Evolutionary conservation across 2,329 filamentous ascomycete species (phyloP).

Genomic region (Endoconidiophora polonica): DNA sequence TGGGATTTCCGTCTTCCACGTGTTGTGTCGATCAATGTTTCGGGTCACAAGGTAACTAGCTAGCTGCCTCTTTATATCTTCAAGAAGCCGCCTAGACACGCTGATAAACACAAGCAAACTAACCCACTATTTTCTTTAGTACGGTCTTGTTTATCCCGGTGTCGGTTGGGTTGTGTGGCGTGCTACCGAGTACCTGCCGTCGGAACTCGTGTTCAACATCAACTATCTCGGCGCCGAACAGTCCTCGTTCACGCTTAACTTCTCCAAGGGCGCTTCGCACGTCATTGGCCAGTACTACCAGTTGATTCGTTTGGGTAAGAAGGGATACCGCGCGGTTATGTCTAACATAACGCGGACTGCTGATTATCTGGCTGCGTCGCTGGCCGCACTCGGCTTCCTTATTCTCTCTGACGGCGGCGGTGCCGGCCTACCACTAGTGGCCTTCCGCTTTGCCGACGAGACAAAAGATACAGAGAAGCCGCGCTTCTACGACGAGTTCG

Average conservation of each 20-base stretch:
- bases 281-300: constrained; percentile 97
- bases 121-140: constrained; percentile 20
- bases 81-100: background rate
- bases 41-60: constrained; percentile 57
- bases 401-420: constrained; percentile 74
- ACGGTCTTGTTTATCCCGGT: constrained; percentile 63
- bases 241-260: constrained; percentile 91
- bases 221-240: constrained; percentile 96
- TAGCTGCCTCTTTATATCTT: background rate
- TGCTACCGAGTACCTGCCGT: constrained; percentile 62
- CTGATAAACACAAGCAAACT: background rate
- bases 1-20: constrained; percentile 88
- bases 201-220: constrained; percentile 96
- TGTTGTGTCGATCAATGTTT: constrained; percentile 87
- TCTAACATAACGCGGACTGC: constrained; percentile 77
- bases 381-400: constrained; percentile 62
- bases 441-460: constrained; percentile 55
- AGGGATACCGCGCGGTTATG: constrained; percentile 87
- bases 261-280: constrained; percentile 86
- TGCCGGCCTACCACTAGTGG: constrained; percentile 71
- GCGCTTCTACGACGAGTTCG: constrained; percentile 55
- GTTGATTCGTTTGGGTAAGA: constrained; percentile 83
- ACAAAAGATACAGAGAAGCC: constrained; percentile 33
- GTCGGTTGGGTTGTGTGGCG: constrained; percentile 93
- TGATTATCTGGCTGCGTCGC: constrained; percentile 63